Evolutionary conservation across 2,329 filamentous ascomycete species (phyloP).

Genomic region (Paecilomyces fulvus): DNA sequence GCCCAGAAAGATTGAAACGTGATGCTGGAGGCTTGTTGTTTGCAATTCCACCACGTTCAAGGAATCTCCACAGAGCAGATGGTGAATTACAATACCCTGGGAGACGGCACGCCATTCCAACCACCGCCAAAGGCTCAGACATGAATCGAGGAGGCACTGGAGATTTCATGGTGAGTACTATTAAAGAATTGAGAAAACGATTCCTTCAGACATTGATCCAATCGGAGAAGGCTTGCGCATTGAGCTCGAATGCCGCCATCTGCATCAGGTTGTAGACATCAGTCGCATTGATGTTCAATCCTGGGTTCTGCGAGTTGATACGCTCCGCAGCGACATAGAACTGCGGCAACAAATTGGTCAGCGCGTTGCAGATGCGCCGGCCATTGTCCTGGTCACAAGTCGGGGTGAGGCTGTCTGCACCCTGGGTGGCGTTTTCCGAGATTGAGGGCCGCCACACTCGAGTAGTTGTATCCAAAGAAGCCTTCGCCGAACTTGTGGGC

Average conservation of each 20-base stretch:
- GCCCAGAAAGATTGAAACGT: no score
- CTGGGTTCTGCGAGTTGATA: constrained; percentile 13
- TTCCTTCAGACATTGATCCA: constrained; percentile 10
- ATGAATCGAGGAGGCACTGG: no score
- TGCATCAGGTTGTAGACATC: constrained; percentile 14
- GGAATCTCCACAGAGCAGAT: no score
- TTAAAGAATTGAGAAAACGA: no score
- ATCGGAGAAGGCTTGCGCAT: constrained; percentile 11
- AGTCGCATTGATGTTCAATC: constrained; percentile 10
- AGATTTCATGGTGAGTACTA: no score
- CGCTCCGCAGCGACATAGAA: constrained; percentile 13
- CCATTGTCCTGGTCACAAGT: constrained; percentile 8
- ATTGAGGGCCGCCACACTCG: constrained; percentile 15
- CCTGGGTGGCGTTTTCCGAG: constrained; percentile 11
- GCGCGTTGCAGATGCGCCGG: constrained; percentile 6
- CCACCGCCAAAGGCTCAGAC: no score
- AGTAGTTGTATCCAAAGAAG: constrained; percentile 15
- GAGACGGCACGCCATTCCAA: no score
- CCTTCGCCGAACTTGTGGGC: constrained; percentile 15
- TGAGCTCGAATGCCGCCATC: constrained; percentile 14
- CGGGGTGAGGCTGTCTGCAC: constrained; percentile 14
- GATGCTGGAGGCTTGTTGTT: no score
- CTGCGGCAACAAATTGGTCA: constrained; percentile 5
- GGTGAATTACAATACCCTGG: no score
- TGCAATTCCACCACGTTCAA: no score